Base-by-base conservation (phyloP, 2,329 filamentous ascomycete genomes). In the Penicillium glabrum region DNA sequence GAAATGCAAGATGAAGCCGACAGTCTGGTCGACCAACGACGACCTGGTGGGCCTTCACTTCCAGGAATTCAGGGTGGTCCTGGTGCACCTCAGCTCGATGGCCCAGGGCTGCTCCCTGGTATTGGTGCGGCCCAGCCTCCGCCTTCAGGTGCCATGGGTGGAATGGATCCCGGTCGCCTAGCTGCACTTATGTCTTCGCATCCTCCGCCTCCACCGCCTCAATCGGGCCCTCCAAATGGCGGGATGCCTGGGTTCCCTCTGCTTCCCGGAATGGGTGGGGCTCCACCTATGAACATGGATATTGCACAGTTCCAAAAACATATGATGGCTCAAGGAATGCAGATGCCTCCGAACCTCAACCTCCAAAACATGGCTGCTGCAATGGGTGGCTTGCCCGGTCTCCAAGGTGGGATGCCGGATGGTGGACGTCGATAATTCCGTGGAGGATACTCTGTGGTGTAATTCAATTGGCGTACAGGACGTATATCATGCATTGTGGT, bases 1-100 rank as follows among this genome's bases (percentile, higher is more conserved):
- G 93, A 98, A 74, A 82, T 89, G 58, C 91, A 97, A 72, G 95
- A 98, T 70, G 95, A 98, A 75, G 89, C 89, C 64, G 93, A 98
- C 63, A 93, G 91, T 2, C 82, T 98, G 45, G 88, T 96, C 52
- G 95, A 99, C 68, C 95, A 99, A 73, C 90, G 89, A 74, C 91
- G 89, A 83, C 89, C 85, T 29, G 86, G 84, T 66, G 80, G 80
- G 58, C 74, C 83, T 21, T 74, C 75, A 21, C 71, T 83, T 9
- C 83, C 73, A 69, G 78, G 51, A 69, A 85, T 70, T 77, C 83
- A 77, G 57, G 68, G 62, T 89, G 55, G 88, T 86, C 5, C 89
- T 77, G 39, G 39, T 33, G 37, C 13, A n/a, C 16, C 23, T 26
- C 39, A 78, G 73, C 49, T 76, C 72, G 74, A 80, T 48, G 73